Conservation (phyloP, 169 alveolate genomes). For the Plasmodium malariae region DNA sequence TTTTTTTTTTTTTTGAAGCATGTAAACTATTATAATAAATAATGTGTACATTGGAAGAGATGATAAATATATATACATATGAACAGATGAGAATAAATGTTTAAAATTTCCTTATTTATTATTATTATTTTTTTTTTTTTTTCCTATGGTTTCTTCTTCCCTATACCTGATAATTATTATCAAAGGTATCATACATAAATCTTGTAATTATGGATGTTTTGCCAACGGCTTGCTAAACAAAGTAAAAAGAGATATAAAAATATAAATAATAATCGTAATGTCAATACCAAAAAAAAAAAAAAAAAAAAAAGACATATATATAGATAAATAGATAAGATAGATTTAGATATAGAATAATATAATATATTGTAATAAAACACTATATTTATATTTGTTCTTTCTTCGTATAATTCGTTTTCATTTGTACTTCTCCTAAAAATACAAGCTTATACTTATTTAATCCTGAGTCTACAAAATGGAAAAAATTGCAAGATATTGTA, state of each 20-base stretch:
- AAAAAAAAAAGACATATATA: too few species aligned
- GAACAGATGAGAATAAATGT: too few species aligned
- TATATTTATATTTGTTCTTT: not conserved
- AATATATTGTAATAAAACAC: not conserved
- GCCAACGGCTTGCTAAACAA: slow-evolving; percentile 95
- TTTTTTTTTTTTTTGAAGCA: not conserved
- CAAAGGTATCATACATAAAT: slow-evolving; percentile 97
- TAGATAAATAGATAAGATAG: too few species aligned
- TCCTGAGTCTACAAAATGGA: slow-evolving; percentile 66
- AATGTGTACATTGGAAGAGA: not conserved
- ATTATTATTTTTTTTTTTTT: not conserved
- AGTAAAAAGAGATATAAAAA: slow-evolving; percentile 13
- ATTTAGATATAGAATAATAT: too few species aligned
- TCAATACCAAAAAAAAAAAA: slow-evolving; percentile 1
- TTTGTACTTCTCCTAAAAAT: slow-evolving; percentile 92
- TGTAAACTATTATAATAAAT: not conserved
- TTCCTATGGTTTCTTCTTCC: not conserved
- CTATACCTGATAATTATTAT: slow-evolving; percentile 94
- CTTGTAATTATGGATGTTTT: slow-evolving; percentile 98
- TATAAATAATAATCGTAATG: not conserved
- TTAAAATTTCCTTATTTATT: too few species aligned
- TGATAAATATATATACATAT: not conserved
- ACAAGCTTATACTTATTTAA: slow-evolving; percentile 93
- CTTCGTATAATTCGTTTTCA: not conserved
- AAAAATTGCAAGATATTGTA: too few species aligned